Evolutionary conservation across 352 stramenopile species (phyloP).

Genomic region (Phytophthora crassamura): DNA sequence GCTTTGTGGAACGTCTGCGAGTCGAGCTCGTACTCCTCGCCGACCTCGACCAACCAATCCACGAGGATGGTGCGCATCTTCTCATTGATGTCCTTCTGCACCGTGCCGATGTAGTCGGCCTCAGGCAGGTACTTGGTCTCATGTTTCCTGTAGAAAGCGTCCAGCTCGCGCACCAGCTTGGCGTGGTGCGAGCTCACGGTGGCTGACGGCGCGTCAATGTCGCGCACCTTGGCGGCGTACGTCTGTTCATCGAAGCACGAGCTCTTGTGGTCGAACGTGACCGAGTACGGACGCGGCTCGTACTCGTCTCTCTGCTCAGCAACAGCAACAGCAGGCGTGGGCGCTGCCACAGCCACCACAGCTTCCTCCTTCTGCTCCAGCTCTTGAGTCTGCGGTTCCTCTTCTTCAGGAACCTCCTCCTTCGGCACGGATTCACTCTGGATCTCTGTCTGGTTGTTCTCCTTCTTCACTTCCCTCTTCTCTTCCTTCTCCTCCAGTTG

Average conservation of each 20-base stretch:
- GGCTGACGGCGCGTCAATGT: constrained; percentile 61
- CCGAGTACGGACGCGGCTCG: constrained; percentile 57
- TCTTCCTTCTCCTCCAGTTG: constrained; percentile 8
- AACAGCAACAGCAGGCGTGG: neutral
- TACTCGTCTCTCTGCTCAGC: constrained; percentile 27
- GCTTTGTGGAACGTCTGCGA: constrained; percentile 86
- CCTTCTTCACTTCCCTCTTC: constrained; percentile 4
- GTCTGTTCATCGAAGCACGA: constrained; percentile 77
- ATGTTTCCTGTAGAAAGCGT: constrained; percentile 71
- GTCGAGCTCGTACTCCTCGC: constrained; percentile 86
- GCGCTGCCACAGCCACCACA: neutral
- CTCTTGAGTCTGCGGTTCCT: constrained; percentile 27
- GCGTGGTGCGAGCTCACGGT: constrained; percentile 44
- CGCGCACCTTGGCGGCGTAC: constrained; percentile 55
- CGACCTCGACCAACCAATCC: constrained; percentile 98
- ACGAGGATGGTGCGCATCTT: constrained; percentile 99
- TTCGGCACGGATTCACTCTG: constrained; percentile 15
- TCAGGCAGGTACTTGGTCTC: constrained; percentile 77
- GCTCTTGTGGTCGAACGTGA: constrained; percentile 62
- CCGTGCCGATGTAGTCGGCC: constrained; percentile 65
- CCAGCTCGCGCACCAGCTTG: constrained; percentile 71
- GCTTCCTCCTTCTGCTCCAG: constrained; percentile 6
- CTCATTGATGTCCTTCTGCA: constrained; percentile 98
- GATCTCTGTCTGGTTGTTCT: constrained; percentile 9
- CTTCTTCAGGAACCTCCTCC: constrained; percentile 18